These are phyloP conservation scores for Alnus rubra DNA, from an alignment of 306 rosid genomes.

Conservation along the genomic window DNA sequence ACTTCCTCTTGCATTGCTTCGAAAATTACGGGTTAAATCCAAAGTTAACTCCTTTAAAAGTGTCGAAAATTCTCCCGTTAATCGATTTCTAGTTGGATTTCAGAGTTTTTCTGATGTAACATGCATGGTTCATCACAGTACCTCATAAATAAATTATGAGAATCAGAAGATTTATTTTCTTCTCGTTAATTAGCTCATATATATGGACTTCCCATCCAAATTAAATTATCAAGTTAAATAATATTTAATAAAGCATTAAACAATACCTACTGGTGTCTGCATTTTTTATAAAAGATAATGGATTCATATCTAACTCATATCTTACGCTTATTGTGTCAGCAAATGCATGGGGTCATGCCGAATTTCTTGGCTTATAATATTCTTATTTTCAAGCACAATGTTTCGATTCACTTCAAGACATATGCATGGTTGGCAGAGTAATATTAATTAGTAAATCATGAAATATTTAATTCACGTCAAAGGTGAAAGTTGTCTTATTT, in stretches of 20 bases:
- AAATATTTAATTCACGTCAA: constrained; percentile 26
- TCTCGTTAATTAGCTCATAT: not conserved
- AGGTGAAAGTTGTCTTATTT: constrained; percentile 11
- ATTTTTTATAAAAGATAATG: not conserved
- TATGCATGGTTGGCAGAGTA: constrained; percentile 30
- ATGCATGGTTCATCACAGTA: not conserved
- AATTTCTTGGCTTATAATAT: constrained; percentile 15
- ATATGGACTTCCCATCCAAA: not conserved
- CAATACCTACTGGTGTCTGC: not conserved
- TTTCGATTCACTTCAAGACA: constrained; percentile 28
- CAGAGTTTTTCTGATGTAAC: no score
- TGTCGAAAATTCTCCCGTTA: not conserved
- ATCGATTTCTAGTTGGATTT: no score
- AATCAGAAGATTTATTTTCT: not conserved
- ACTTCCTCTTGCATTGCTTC: no score
- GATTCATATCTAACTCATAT: not conserved
- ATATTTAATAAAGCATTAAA: not conserved
- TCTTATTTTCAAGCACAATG: not conserved
- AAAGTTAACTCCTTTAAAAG: no score
- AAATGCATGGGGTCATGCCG: constrained; percentile 6
- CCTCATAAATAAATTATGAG: not conserved
- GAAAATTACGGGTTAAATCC: no score
- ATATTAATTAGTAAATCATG: not conserved
- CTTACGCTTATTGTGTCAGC: constrained; percentile 1
- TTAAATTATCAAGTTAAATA: not conserved